Percentiles rank a stretch among this genome's conserved stretches.
These are phyloP conservation scores for Eimeria mitis DNA, from an alignment of 169 alveolate genomes.

Conservation along the genomic window DNA sequence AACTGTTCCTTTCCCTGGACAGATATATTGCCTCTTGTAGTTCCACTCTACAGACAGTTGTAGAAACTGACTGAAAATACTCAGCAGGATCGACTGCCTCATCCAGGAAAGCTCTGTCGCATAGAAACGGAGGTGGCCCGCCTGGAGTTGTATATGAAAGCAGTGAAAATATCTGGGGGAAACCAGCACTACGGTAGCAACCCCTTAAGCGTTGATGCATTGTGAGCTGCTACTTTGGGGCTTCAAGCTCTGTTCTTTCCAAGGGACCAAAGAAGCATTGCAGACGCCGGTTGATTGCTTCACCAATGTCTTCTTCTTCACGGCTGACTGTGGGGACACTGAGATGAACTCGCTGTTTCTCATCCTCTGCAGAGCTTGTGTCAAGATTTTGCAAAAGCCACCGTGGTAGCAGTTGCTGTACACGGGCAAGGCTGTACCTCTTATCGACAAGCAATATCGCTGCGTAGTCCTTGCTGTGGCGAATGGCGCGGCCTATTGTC, in stretches of 20 bases:
- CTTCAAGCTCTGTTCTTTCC: slow-evolving; percentile 11
- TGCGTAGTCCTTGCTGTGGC: slow-evolving; percentile 98
- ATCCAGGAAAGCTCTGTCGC: neutral
- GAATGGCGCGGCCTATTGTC: slow-evolving; percentile 98
- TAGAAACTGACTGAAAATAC: neutral
- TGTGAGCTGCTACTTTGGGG: neutral
- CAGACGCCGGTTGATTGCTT: neutral
- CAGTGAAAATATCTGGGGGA: neutral
- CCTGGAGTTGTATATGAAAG: neutral
- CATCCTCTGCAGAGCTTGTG: neutral
- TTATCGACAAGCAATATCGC: slow-evolving; percentile 94
- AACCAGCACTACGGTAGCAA: neutral
- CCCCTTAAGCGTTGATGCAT: neutral
- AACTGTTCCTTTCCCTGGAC: neutral
- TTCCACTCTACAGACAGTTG: neutral
- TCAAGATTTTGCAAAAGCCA: slow-evolving; percentile 84
- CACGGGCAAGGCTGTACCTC: slow-evolving; percentile 86
- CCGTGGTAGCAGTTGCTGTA: slow-evolving; percentile 84
- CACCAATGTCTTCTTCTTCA: neutral
- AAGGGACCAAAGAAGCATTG: slow-evolving; percentile 6
- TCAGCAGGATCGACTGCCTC: neutral
- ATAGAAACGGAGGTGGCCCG: neutral
- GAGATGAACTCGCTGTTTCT: neutral
- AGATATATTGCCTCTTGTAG: neutral
- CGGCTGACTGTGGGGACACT: neutral